Conservation (phyloP, 2,329 filamentous ascomycete species). For the Pyricularia pennisetigena region DNA sequence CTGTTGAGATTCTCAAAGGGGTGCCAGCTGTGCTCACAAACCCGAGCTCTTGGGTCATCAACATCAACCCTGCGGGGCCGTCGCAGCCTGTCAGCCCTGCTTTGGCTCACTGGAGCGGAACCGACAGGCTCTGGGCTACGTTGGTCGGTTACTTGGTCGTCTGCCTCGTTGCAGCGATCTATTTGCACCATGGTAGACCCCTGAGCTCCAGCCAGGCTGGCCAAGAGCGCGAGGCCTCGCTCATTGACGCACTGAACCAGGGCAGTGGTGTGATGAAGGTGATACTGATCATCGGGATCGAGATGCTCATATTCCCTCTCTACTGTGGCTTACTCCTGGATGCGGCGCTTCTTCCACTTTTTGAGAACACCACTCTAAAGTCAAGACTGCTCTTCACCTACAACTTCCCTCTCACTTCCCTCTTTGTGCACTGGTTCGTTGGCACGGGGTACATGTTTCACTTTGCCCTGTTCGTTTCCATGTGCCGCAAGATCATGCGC, state of each 20-base stretch:
- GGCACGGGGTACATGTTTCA: constrained; percentile 99
- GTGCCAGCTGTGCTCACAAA: constrained; percentile 28
- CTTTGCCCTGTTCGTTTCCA: constrained; percentile 95
- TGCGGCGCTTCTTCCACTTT: constrained; percentile 77
- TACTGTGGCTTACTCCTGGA: constrained; percentile 93
- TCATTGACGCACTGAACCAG: constrained; percentile 80
- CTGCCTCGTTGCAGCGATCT: constrained; percentile 64
- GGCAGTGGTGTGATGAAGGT: constrained; percentile 97
- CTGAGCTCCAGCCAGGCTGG: constrained; percentile 49
- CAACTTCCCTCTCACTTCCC: constrained; percentile 74
- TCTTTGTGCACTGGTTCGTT: constrained; percentile 98
- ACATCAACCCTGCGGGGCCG: constrained; percentile 34
- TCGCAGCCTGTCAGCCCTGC: constrained; percentile 36
- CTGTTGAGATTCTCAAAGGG: constrained; percentile 17
- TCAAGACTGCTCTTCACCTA: constrained; percentile 71
- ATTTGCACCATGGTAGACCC: constrained; percentile 63
- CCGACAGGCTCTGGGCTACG: constrained; percentile 62
- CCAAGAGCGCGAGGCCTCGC: constrained; percentile 60
- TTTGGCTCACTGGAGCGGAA: constrained; percentile 57
- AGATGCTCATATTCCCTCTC: constrained; percentile 94
- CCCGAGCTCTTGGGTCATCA: constrained; percentile 49
- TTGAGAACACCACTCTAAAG: constrained; percentile 67
- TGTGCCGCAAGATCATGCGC: constrained; percentile 97
- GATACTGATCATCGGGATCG: constrained; percentile 95
- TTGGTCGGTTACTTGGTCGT: constrained; percentile 72